A percentile compares a stretch with the other conserved stretches of the same genome.
Conservation (phyloP, 2,329 filamentous ascomycete species). For the Diaporthe ampelina region DNA sequence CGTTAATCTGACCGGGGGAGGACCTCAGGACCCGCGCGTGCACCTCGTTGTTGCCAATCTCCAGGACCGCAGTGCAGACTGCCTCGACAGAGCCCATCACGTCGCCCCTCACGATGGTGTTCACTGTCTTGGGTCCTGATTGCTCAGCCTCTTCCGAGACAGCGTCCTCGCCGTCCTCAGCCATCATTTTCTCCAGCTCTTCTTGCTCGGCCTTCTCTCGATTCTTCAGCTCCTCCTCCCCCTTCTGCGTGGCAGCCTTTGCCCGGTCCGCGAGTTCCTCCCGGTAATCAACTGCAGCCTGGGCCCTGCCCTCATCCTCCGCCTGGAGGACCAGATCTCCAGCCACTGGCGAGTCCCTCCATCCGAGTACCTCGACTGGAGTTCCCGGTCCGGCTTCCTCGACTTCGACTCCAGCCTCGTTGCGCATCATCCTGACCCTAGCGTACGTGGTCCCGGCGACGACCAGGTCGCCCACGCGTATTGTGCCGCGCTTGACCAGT, state of each 20-base stretch:
- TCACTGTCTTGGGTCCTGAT: slow-evolving; percentile 68
- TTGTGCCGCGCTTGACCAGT: slow-evolving; percentile 88
- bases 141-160: slow-evolving; percentile 55
- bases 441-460: slow-evolving; percentile 93
- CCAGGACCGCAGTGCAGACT: slow-evolving; percentile 80
- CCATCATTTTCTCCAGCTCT: slow-evolving; percentile 53
- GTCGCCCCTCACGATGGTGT: slow-evolving; percentile 92
- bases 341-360: slow-evolving; percentile 85
- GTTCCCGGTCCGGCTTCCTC: slow-evolving; percentile 85
- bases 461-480: slow-evolving; percentile 84
- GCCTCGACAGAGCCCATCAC: slow-evolving; percentile 96
- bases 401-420: slow-evolving; percentile 84
- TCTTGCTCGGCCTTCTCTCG: slow-evolving; percentile 67
- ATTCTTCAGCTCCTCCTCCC: slow-evolving; percentile 75
- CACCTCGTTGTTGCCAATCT: slow-evolving; percentile 88
- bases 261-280: slow-evolving; percentile 78
- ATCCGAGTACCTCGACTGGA: slow-evolving; percentile 94
- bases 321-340: slow-evolving; percentile 92
- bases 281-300: slow-evolving; percentile 82
- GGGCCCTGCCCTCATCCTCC: slow-evolving; percentile 81
- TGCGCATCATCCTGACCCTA: slow-evolving; percentile 84
- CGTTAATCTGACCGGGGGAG: slow-evolving; percentile 81
- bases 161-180: slow-evolving; percentile 50
- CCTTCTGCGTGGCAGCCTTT: slow-evolving; percentile 85
- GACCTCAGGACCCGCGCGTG: slow-evolving; percentile 82